Base-by-base conservation (phyloP, 192 early-diverging fungal species). In the Physocladia obscura region DNA sequence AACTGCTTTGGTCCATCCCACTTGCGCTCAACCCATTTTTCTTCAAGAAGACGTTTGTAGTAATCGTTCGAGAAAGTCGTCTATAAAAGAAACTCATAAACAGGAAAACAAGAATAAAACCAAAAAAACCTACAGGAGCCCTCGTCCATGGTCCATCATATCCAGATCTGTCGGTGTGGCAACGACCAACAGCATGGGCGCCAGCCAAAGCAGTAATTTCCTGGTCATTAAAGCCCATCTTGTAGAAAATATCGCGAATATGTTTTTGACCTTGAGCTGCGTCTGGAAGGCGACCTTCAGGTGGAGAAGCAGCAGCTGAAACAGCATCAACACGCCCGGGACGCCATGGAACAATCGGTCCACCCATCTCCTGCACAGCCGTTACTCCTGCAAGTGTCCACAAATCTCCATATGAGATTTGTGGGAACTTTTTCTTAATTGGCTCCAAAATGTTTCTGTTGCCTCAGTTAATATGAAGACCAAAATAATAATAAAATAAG, bases 11-110 rank as follows among this genome's bases (percentile, higher is more conserved):
- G 90, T 15, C 94, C 94, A 54, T 80, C 74, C 88, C 90, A 92
- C 80, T 89, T 86, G 76, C 87, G 89, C 74, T 88, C 85, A 22
- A 88, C 81, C 94, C 95, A 97, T 55, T 88, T 84, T 71, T 91
- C 88, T 22, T 82, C 75, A 31, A 92, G 76, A 21, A 97, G 83
- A 35, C 40, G 64, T 48, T 74, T 87, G 81, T 76, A 98, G 81
- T 87, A 96, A 47, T 87, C 85, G 83, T 98, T 98, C 69, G 92
- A 90, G 79, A 98, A 94, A 40, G 84, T 76, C 2, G 89, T 97
- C 56, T 29, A 92, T 89, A 21, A 21, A 30, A 15, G 11, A 58
- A 6, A n/a, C 11, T 3, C 1, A 34, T 21, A 1, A 56, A 58
- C 26, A 13, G 47, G 39, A 15, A 69, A 69, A 40, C 55, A 34